Evolutionary conservation across 495 filamentous ascomycete species (phyloP).

Genomic region (Collariella sp.): DNA sequence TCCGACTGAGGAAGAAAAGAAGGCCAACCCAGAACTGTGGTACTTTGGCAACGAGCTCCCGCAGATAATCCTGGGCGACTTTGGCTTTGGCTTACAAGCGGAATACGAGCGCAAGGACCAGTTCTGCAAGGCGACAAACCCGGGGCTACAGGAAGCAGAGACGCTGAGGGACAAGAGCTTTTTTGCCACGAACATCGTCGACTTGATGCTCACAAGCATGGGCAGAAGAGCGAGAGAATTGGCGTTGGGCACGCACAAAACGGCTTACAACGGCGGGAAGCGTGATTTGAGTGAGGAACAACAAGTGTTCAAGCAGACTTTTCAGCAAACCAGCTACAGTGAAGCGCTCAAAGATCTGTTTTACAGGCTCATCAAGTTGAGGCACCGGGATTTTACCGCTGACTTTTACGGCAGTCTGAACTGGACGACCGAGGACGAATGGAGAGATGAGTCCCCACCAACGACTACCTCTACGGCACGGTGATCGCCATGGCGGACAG

Average conservation of each 20-base stretch:
- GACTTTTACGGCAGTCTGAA: background rate
- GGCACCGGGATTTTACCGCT: too few species aligned
- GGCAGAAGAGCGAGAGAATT: background rate
- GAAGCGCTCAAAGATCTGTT: background rate
- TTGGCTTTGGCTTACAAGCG: background rate
- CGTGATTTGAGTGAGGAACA: too few species aligned
- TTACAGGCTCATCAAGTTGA: background rate
- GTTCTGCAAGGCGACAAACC: background rate
- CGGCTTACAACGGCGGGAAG: too few species aligned
- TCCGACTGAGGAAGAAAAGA: constrained; percentile 8
- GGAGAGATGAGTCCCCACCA: background rate
- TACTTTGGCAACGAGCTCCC: background rate
- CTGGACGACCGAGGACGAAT: background rate
- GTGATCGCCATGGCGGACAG: constrained; percentile 6
- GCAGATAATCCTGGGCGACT: constrained; percentile 9
- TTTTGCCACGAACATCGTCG: background rate
- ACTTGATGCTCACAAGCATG: background rate
- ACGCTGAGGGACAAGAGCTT: constrained; percentile 9
- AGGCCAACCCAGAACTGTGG: background rate
- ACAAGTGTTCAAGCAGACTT: too few species aligned
- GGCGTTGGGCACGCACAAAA: background rate
- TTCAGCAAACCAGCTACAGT: background rate
- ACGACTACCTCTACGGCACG: constrained; percentile 2
- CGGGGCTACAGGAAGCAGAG: background rate
- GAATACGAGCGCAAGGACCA: background rate